Conservation (phyloP, 805 yeast species). For the Hanseniaspora singularis region DNA sequence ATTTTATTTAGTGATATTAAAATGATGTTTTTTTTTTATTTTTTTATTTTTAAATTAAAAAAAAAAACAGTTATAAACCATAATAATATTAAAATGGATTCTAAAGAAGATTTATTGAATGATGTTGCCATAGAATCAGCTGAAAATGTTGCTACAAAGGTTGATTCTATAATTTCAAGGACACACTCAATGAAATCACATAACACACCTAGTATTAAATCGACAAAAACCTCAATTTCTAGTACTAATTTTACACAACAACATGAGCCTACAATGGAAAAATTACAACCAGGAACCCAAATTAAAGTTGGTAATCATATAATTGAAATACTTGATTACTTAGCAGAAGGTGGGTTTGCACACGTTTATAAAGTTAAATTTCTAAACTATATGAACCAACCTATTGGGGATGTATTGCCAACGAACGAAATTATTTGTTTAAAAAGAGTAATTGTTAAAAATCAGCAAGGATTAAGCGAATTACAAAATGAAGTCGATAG, state of each 20-base stretch:
- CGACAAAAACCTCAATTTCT: slow-evolving; percentile 1
- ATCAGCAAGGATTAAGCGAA: slow-evolving; percentile 52
- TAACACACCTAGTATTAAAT: slow-evolving; percentile 1
- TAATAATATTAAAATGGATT: not conserved
- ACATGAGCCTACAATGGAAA: slow-evolving; percentile 13
- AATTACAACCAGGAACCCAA: slow-evolving; percentile 37
- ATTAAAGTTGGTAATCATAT: slow-evolving; percentile 53
- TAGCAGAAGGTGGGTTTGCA: slow-evolving; percentile 72
- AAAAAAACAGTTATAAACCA: no score
- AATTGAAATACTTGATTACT: slow-evolving; percentile 41
- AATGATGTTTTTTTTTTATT: not conserved
- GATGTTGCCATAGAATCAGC: not conserved
- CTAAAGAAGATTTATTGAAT: not conserved
- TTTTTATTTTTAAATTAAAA: not conserved
- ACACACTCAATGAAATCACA: slow-evolving; percentile 6
- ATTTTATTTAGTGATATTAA: no score
- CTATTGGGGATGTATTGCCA: slow-evolving; percentile 29
- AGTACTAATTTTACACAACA: slow-evolving; percentile 2
- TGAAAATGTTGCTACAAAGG: slow-evolving; percentile 1
- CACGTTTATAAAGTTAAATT: slow-evolving; percentile 59
- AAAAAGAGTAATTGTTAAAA: slow-evolving; percentile 63
- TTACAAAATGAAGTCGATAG: slow-evolving; percentile 68
- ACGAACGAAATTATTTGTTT: slow-evolving; percentile 47
- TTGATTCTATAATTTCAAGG: not conserved
- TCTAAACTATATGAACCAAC: slow-evolving; percentile 22